Percentiles rank a stretch among this genome's conserved stretches.
phyloP scores from a whole-genome alignment of 2,329 filamentous ascomycete species.

The Cladosporium cucumerinum region DNA sequence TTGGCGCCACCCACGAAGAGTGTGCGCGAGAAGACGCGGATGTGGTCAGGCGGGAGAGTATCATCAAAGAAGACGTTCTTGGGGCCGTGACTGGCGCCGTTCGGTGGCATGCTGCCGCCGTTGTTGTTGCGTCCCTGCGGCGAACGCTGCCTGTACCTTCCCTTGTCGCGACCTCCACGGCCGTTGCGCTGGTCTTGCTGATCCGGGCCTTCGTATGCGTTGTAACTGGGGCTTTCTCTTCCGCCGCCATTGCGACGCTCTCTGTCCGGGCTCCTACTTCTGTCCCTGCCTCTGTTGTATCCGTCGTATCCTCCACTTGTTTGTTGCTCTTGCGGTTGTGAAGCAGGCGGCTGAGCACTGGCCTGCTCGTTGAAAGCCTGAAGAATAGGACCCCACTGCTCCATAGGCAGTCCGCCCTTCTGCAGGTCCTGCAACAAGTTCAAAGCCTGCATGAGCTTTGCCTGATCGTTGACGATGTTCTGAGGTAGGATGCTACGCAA shows the following conservation, averaged over 20 bases:
- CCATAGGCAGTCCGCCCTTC: slow-evolving; percentile 71
- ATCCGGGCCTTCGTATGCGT: slow-evolving; percentile 60
- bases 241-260: slow-evolving; percentile 49
- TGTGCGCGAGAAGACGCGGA: slow-evolving; percentile 91
- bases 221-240: slow-evolving; percentile 67
- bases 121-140: slow-evolving; percentile 63
- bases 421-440: slow-evolving; percentile 71
- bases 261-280: slow-evolving; percentile 67
- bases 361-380: slow-evolving; percentile 45
- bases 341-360: slow-evolving; percentile 19
- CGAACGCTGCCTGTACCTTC: slow-evolving; percentile 83
- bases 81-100: slow-evolving; percentile 42
- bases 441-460: slow-evolving; percentile 65
- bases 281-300: slow-evolving; percentile 55
- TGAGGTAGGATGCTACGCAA: slow-evolving; percentile 34
- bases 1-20: slow-evolving; percentile 94
- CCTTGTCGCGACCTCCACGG: slow-evolving; percentile 30
- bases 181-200: slow-evolving; percentile 22
- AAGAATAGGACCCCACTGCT: slow-evolving; percentile 66
- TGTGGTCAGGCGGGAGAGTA: slow-evolving; percentile 68
- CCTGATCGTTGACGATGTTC: slow-evolving; percentile 37
- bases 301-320: slow-evolving; percentile 20
- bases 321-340: slow-evolving; percentile 15
- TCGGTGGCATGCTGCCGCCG: slow-evolving; percentile 15
- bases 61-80: slow-evolving; percentile 82